phyloP scores from a whole-genome alignment of 1,284 basidiomycete species.

The Agroathelia rolfsii region DNA sequence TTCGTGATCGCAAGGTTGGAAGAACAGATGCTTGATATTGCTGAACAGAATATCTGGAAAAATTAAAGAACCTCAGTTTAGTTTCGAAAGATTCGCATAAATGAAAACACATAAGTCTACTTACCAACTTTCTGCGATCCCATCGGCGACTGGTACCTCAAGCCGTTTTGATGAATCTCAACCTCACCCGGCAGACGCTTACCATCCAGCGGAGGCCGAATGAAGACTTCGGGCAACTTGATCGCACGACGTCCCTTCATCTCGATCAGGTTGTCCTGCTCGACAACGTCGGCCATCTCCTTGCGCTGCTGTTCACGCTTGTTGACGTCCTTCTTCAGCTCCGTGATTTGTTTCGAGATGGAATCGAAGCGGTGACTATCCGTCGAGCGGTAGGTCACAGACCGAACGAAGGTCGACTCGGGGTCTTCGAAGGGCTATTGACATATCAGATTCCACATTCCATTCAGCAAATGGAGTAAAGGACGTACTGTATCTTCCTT shows the following conservation, averaged over 20 bases:
- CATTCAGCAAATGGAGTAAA: constrained; percentile 1
- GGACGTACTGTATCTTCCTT: constrained; percentile 90
- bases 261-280: constrained; percentile 86
- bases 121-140: constrained; percentile 84
- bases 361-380: constrained; percentile 86
- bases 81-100: background rate
- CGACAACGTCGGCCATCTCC: constrained; percentile 95
- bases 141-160: constrained; percentile 85
- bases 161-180: constrained; percentile 96
- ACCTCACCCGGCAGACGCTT: constrained; percentile 92
- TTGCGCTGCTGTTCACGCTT: constrained; percentile 97
- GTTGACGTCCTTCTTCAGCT: constrained; percentile 92
- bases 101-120: constrained; percentile 17
- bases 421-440: constrained; percentile 91
- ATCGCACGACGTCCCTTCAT: constrained; percentile 78
- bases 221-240: constrained; percentile 86
- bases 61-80: constrained; percentile 4
- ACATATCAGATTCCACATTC: background rate
- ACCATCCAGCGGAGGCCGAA: constrained; percentile 87
- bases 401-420: constrained; percentile 93
- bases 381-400: constrained; percentile 86
- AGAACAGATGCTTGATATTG: constrained; percentile 98
- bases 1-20: constrained; percentile 98
- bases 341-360: constrained; percentile 87
- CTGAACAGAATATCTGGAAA: constrained; percentile 82